Conservation (phyloP, 345 rosid genomes). For the Lumnitzera racemosa region DNA sequence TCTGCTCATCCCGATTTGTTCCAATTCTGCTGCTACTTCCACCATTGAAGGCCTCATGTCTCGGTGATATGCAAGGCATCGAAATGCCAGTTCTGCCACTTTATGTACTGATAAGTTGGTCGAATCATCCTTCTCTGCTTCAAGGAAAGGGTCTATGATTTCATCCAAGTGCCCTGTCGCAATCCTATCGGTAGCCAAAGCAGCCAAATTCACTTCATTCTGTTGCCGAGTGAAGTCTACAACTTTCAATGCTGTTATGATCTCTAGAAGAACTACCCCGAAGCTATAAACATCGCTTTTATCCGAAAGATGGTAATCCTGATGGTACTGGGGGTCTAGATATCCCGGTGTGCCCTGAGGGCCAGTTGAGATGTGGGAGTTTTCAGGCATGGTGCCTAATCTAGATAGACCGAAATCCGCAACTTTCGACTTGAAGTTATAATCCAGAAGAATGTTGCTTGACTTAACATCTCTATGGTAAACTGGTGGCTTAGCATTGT, state of each 20-base stretch:
- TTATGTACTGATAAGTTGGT: constrained; percentile 61
- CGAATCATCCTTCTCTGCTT: constrained; percentile 67
- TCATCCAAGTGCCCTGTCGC: constrained; percentile 71
- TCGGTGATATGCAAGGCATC: constrained; percentile 75
- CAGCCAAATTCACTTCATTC: constrained; percentile 79
- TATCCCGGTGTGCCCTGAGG: constrained; percentile 96
- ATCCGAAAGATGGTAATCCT: constrained; percentile 72
- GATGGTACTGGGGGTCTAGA: constrained; percentile 85
- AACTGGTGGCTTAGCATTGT: constrained; percentile 71
- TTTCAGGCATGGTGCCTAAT: constrained; percentile 51
- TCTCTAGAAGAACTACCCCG: constrained; percentile 64
- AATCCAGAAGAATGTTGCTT: constrained; percentile 78
- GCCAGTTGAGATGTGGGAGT: constrained; percentile 80
- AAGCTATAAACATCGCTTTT: constrained; percentile 69
- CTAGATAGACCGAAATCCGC: constrained; percentile 94
- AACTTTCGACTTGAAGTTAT: constrained; percentile 56
- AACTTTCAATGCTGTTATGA: constrained; percentile 74
- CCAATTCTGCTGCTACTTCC: constrained; percentile 85
- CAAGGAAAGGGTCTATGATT: constrained; percentile 68
- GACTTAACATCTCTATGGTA: constrained; percentile 85
- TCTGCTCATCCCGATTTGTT: constrained; percentile 48
- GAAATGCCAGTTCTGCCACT: constrained; percentile 77
- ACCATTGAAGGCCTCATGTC: constrained; percentile 90
- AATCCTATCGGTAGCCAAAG: constrained; percentile 75
- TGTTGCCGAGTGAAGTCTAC: constrained; percentile 81